Evolutionary conservation across 106 monocot species (phyloP), one percentile per base, ranked within the genome.

Genomic region (Dendrobium officinale): DNA sequence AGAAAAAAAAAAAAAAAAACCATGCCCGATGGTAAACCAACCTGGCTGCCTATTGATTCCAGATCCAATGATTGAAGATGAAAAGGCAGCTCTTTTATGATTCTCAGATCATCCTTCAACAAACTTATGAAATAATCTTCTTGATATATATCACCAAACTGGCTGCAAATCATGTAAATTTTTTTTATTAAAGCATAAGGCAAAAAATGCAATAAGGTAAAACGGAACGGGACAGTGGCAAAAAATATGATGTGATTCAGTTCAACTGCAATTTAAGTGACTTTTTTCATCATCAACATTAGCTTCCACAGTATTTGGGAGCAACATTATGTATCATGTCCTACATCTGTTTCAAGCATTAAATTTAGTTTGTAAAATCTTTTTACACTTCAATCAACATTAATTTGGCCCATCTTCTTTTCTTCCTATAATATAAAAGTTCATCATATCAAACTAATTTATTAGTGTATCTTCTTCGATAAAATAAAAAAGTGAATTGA

Each of bases 111-210:
- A 72, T 89, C 72, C 73, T 85, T 93, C 83, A 95, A 86, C 86
- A 84, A 84, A 70, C 89, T 84, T 64, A 93, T 76, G 76, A 95
- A 95, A 82, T 91, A 91, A 2, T 93, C 86, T 81, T 91, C 93
- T 82, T 92, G 93, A 86, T 93, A 95, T 37, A 95, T 93, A 84
- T 95, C 91, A 73, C 95, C 91, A 80, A 95, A 93, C 78, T 95
- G 95, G 82, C 95, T 95, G 93, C 90, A 86, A 77, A 78, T 44
- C 37, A 84, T 16, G 64, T 24, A 67, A 41, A 7, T 17, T 27
- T 1, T 27, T 16, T n/a, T n/a, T 42, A 51, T 51, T 51, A 49
- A 20, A 54, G 4, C n/a, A 20, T n/a, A 55, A 58, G 27, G 17
- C 5, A 9, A 64, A 58, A 64, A 22, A 8, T 22, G n/a, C 64